Percentiles rank a stretch among this genome's conserved stretches.
Evolutionary conservation across 2,329 filamentous ascomycete species (phyloP).

Genomic region (Phialophora macrospora): DNA sequence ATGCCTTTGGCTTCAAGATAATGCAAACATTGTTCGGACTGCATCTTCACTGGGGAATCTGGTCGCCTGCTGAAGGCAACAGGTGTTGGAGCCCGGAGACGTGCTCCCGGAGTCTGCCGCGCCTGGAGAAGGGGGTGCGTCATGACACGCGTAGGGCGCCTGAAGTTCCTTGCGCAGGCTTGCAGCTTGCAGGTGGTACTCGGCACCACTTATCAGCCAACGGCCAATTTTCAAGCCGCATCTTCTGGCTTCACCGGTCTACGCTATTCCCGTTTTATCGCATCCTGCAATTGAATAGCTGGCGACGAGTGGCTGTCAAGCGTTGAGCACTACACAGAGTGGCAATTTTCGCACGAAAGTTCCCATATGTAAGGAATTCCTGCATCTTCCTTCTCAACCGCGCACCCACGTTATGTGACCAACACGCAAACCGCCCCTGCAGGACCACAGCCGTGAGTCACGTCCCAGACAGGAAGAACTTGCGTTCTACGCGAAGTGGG

Average conservation of each 20-base stretch:
- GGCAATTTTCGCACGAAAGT: conserved; percentile 3
- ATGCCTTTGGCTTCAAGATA: neutral
- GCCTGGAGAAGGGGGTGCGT: conserved; percentile 1
- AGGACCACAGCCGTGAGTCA: conserved; percentile 6
- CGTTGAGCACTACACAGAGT: conserved; percentile 7
- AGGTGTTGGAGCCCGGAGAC: neutral
- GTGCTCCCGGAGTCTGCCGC: neutral
- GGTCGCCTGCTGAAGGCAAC: neutral
- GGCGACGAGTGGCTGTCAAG: conserved; percentile 1
- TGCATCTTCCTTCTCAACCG: neutral
- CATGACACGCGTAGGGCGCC: conserved; percentile 19
- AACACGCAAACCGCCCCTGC: neutral
- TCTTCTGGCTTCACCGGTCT: conserved; percentile 21
- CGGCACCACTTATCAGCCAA: conserved; percentile 6
- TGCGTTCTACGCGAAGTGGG: neutral
- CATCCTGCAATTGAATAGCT: neutral
- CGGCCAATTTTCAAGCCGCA: conserved; percentile 15
- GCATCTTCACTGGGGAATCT: neutral
- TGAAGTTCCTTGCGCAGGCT: conserved; percentile 20
- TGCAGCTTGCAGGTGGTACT: neutral
- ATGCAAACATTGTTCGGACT: neutral
- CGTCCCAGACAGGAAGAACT: neutral
- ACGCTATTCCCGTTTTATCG: neutral
- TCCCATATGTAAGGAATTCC: conserved; percentile 1
- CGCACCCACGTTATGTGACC: neutral